Percentiles rank a stretch among this genome's conserved stretches.
phyloP scores from a whole-genome alignment of 257 asterid species.

The Nicotiana attenuata region DNA sequence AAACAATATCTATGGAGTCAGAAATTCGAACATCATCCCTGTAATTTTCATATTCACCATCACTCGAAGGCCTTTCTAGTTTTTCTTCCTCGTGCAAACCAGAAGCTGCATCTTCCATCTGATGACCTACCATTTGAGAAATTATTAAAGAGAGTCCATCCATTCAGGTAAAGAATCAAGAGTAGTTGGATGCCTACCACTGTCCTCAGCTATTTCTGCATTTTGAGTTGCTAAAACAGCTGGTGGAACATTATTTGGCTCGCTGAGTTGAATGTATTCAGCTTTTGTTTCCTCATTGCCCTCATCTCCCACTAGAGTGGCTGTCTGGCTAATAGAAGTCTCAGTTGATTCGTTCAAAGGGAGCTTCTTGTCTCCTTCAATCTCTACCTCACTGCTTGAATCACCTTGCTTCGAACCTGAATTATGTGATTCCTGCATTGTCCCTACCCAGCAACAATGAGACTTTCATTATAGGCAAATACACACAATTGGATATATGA shows the following conservation, averaged over 20 bases:
- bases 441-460: slow-evolving; percentile 64
- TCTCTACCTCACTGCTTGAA: slow-evolving; percentile 25
- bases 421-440: slow-evolving; percentile 67
- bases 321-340: slow-evolving; percentile 25
- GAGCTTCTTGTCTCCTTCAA: slow-evolving; percentile 35
- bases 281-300: slow-evolving; percentile 24
- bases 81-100: slow-evolving; percentile 33
- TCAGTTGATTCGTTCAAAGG: slow-evolving; percentile 25
- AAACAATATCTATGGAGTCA: slow-evolving; percentile 20
- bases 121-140: slow-evolving; percentile 28
- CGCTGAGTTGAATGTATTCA: slow-evolving; percentile 26
- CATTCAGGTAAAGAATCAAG: slow-evolving; percentile 28
- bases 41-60: slow-evolving; percentile 29
- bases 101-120: slow-evolving; percentile 26
- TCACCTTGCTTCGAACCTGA: slow-evolving; percentile 44
- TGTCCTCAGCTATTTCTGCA: slow-evolving; percentile 31
- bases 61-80: slow-evolving; percentile 17
- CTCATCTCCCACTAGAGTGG: slow-evolving; percentile 24
- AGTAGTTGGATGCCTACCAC: slow-evolving; percentile 20
- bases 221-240: slow-evolving; percentile 19
- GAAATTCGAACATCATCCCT: slow-evolving; percentile 29
- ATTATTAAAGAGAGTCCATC: slow-evolving; percentile 20
- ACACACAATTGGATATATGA: slow-evolving; percentile 8
- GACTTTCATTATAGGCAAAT: slow-evolving; percentile 28
- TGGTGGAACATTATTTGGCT: slow-evolving; percentile 28